Evolutionary conservation across 768 basidiomycete species (phyloP).

Genomic region (Termitomyces sp.): DNA sequence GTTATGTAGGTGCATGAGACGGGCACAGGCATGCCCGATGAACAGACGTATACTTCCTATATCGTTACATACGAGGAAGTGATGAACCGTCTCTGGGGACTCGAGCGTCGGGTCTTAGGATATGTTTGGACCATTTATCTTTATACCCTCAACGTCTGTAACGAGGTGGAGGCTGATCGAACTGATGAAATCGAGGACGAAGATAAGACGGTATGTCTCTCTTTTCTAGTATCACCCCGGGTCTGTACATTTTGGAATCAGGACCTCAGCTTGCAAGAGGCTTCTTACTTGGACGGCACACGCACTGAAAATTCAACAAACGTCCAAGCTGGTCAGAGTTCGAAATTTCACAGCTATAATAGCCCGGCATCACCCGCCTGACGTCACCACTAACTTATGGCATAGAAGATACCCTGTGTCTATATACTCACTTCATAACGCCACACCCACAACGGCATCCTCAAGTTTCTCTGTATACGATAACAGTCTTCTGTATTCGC

Average conservation of each 20-base stretch:
- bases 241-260: not conserved
- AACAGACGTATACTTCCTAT: slow-evolving; percentile 40
- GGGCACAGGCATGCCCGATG: slow-evolving; percentile 56
- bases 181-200: not conserved
- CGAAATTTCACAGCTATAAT: not conserved
- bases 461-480: not conserved
- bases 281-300: too few relatives aligned
- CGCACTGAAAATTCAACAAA: not conserved
- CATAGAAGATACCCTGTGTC: not conserved
- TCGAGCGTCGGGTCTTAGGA: slow-evolving; percentile 27
- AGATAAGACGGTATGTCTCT: not conserved
- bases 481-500: not conserved
- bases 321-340: not conserved
- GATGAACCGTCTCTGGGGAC: slow-evolving; percentile 19
- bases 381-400: not conserved
- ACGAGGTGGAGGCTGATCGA: not conserved
- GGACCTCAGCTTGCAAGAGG: not conserved
- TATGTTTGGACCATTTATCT: slow-evolving; percentile 37
- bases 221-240: not conserved
- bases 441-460: not conserved
- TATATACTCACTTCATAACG: not conserved
- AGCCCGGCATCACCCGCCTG: not conserved
- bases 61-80: slow-evolving; percentile 44
- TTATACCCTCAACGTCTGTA: slow-evolving; percentile 11
- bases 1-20: slow-evolving; percentile 34